These are phyloP conservation scores for Juglanconis juglandina DNA, from an alignment of 2,329 filamentous ascomycete species.

Conservation along the genomic window DNA sequence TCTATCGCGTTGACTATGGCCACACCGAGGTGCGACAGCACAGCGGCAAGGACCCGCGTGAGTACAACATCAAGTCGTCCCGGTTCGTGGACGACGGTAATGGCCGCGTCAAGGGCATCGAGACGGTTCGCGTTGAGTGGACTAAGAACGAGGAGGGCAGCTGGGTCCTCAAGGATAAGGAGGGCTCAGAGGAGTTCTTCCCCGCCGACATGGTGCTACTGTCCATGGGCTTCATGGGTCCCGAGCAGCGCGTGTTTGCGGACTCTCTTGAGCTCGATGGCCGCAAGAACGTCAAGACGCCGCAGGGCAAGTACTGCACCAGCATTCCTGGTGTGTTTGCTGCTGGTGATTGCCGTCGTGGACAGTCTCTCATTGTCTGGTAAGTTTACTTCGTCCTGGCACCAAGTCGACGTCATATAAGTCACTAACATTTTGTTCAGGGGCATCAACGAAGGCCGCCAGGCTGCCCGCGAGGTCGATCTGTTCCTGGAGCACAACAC, in stretches of 20 bases:
- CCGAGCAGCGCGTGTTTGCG: constrained; percentile 79
- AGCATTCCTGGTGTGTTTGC: constrained; percentile 88
- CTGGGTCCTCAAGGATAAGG: constrained; percentile 98
- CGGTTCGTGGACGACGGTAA: constrained; percentile 88
- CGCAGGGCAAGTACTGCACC: constrained; percentile 81
- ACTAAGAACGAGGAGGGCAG: constrained; percentile 83
- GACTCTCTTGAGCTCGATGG: constrained; percentile 87
- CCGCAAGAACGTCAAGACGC: constrained; percentile 94
- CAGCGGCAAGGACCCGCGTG: constrained; percentile 91
- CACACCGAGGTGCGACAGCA: constrained; percentile 95
- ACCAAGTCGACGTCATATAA: neutral
- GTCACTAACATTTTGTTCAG: constrained; percentile 42
- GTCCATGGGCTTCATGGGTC: constrained; percentile 96
- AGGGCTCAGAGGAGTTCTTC: constrained; percentile 93
- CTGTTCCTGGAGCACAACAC: constrained; percentile 78
- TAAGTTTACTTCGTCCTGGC: constrained; percentile 42
- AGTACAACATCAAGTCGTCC: constrained; percentile 98
- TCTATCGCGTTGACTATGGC: constrained; percentile 97
- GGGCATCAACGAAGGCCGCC: constrained; percentile 96
- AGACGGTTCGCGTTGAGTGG: constrained; percentile 94
- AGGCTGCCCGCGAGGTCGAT: constrained; percentile 89
- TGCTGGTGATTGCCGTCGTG: constrained; percentile 90
- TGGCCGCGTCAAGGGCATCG: constrained; percentile 91
- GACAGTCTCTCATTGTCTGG: constrained; percentile 95
- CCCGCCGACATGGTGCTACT: constrained; percentile 89